Evolutionary conservation across 1,284 basidiomycete species (phyloP).

Genomic region (Ceratobasidium sp.): DNA sequence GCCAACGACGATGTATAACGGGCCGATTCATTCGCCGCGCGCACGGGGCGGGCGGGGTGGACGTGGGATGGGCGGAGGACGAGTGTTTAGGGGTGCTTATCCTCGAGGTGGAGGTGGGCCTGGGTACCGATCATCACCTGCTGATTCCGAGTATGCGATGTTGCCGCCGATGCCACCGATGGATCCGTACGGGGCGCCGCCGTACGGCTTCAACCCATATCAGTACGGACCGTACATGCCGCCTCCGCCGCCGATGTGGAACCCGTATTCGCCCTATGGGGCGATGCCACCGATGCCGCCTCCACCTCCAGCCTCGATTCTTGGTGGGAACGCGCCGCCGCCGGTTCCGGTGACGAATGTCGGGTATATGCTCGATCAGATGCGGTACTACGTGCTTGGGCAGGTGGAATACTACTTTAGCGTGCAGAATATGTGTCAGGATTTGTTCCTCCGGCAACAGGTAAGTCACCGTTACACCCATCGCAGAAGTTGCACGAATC

Average conservation of each 20-base stretch:
- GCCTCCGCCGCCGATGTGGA: constrained; percentile 35
- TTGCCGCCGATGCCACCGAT: constrained; percentile 34
- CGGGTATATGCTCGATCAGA: constrained; percentile 55
- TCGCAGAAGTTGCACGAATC: background rate
- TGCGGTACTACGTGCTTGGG: constrained; percentile 60
- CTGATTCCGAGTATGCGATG: constrained; percentile 28
- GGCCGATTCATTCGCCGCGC: constrained; percentile 19
- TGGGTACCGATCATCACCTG: constrained; percentile 19
- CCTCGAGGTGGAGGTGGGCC: constrained; percentile 5
- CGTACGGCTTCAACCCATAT: constrained; percentile 33
- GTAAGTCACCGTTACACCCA: constrained; percentile 53
- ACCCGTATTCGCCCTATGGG: constrained; percentile 30
- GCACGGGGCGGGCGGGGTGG: constrained; percentile 26
- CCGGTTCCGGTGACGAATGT: constrained; percentile 59
- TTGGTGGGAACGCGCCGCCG: constrained; percentile 52
- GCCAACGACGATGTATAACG: background rate
- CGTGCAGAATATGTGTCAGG: constrained; percentile 65
- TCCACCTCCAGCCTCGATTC: constrained; percentile 5
- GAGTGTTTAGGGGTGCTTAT: constrained; percentile 3
- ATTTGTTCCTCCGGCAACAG: constrained; percentile 64
- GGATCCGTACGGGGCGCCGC: background rate
- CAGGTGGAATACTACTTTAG: constrained; percentile 66
- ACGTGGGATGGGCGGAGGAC: constrained; percentile 8
- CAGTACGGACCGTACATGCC: constrained; percentile 13
- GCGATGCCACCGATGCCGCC: constrained; percentile 21